phyloP scores from a whole-genome alignment of 306 rosid species.

The Rosa chinensis region DNA sequence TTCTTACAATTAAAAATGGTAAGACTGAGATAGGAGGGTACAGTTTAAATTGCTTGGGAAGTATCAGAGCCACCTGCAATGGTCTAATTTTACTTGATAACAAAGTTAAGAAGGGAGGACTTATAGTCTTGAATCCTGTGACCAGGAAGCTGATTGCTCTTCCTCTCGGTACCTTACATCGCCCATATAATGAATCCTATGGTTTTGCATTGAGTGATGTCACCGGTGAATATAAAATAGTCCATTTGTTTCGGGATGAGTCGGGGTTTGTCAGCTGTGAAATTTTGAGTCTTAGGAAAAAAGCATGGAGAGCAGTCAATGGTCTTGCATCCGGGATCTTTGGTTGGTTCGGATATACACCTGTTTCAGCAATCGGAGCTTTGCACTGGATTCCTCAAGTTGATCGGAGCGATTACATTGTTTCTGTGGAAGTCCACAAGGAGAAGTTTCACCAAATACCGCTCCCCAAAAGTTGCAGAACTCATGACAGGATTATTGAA shows the following conservation, averaged over 20 bases:
- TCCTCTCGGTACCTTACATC: slow-evolving; percentile 41
- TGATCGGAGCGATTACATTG: slow-evolving; percentile 35
- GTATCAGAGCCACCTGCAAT: slow-evolving; percentile 43
- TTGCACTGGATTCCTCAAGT: slow-evolving; percentile 52
- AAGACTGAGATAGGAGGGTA: slow-evolving; percentile 31
- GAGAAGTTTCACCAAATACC: slow-evolving; percentile 39
- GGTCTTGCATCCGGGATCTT: slow-evolving; percentile 46
- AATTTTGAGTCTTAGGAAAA: slow-evolving; percentile 30
- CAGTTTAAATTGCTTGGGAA: slow-evolving; percentile 37
- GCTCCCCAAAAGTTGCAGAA: slow-evolving; percentile 38
- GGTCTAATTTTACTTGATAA: slow-evolving; percentile 50
- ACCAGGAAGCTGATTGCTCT: slow-evolving; percentile 42
- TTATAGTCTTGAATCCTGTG: slow-evolving; percentile 47
- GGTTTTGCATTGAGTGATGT: slow-evolving; percentile 34
- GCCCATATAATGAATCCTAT: slow-evolving; percentile 34
- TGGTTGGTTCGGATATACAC: slow-evolving; percentile 37
- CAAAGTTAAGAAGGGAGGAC: slow-evolving; percentile 39
- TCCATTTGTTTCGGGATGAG: slow-evolving; percentile 49
- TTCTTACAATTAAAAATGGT: slow-evolving; percentile 33
- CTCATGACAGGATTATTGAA: slow-evolving; percentile 41
- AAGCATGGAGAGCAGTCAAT: slow-evolving; percentile 43
- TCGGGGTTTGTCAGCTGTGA: slow-evolving; percentile 38
- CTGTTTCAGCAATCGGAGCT: slow-evolving; percentile 47
- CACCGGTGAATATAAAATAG: slow-evolving; percentile 41
- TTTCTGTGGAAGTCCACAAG: slow-evolving; percentile 33